Evolutionary conservation across 2,329 filamentous ascomycete species (phyloP).

Genomic region (Curvularia sp.): DNA sequence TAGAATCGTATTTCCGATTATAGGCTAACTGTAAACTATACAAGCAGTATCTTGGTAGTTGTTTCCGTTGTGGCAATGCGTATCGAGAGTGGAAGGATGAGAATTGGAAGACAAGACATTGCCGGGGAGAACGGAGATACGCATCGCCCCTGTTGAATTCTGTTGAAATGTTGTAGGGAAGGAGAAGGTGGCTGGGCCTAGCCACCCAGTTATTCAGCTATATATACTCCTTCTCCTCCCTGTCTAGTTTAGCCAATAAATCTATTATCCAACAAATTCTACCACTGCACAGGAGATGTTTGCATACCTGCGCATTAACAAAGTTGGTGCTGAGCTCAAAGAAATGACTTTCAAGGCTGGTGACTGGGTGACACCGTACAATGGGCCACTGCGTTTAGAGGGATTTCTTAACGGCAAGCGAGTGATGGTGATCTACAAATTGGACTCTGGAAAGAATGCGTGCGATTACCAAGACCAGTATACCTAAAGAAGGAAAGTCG

Average conservation of each 20-base stretch:
- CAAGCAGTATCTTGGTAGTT: background rate
- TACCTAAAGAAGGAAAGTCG: background rate
- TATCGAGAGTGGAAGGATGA: constrained; percentile 1
- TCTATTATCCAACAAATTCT: too few species aligned
- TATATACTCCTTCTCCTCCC: too few species aligned
- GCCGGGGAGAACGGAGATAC: background rate
- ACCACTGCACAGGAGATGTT: background rate
- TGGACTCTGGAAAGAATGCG: background rate
- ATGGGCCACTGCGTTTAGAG: background rate
- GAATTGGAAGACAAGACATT: background rate
- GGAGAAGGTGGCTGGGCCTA: too few species aligned
- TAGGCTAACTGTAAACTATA: background rate
- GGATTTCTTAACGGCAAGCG: background rate
- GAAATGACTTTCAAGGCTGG: background rate
- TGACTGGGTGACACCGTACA: background rate
- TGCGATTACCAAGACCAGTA: background rate
- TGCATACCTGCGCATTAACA: background rate
- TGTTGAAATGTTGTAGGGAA: too few species aligned
- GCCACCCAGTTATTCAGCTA: too few species aligned
- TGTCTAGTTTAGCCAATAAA: too few species aligned
- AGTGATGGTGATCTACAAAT: background rate
- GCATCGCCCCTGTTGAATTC: background rate
- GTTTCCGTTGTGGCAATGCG: background rate
- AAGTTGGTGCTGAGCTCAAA: background rate
- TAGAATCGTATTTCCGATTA: background rate